These are phyloP conservation scores for Cordia subcordata DNA, from an alignment of 257 asterid genomes.

Conservation along the genomic window DNA sequence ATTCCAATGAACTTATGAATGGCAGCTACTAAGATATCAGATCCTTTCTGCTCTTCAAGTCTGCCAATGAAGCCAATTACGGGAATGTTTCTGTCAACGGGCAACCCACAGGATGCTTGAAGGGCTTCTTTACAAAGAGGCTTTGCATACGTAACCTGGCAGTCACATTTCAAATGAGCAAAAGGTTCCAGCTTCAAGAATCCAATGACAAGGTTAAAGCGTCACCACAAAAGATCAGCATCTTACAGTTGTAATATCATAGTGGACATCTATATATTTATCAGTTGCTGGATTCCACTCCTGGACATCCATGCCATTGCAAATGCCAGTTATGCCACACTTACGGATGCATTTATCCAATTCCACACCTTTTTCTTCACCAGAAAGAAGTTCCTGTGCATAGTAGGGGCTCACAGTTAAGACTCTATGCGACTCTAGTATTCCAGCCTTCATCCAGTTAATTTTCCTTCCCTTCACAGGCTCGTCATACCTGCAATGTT, in stretches of 20 bases:
- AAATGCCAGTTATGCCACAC: conserved; percentile 51
- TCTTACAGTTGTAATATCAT: conserved; percentile 71
- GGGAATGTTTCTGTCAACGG: conserved; percentile 72
- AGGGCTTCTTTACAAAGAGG: conserved; percentile 88
- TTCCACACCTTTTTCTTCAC: conserved; percentile 81
- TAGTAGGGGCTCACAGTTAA: conserved; percentile 91
- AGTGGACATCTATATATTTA: conserved; percentile 60
- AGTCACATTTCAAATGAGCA: conserved; percentile 2
- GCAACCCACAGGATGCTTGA: conserved; percentile 90
- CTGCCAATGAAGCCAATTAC: conserved; percentile 94
- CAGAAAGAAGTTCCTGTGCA: conserved; percentile 71
- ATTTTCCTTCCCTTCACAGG: conserved; percentile 93
- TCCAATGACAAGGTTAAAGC: neutral
- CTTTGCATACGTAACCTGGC: conserved; percentile 72
- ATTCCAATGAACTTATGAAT: conserved; percentile 59
- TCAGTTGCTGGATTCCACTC: conserved; percentile 95
- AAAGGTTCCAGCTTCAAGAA: neutral
- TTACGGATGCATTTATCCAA: conserved; percentile 51
- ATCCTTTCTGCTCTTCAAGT: conserved; percentile 97
- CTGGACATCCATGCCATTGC: conserved; percentile 84
- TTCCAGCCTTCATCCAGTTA: conserved; percentile 95
- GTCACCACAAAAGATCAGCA: neutral
- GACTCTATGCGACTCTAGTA: conserved; percentile 56
- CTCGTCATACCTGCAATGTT: conserved; percentile 48
- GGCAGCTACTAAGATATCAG: conserved; percentile 87